Percentiles rank a stretch among this genome's conserved stretches.
These are phyloP conservation scores for Starmerella powellii DNA, from an alignment of 805 yeast genomes.

Conservation along the genomic window DNA sequence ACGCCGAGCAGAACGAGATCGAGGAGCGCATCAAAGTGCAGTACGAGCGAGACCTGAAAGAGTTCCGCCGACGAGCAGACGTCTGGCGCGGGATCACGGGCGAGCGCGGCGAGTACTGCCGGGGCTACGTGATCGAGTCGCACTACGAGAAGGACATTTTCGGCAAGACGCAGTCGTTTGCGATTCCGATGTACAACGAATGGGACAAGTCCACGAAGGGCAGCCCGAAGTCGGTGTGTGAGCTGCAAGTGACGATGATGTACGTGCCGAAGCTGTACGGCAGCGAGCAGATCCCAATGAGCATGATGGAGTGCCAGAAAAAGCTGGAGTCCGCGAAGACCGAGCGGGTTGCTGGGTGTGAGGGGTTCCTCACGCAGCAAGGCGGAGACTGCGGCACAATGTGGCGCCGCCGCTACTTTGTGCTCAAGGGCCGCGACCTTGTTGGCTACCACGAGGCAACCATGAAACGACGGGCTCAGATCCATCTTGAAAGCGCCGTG, in stretches of 20 bases:
- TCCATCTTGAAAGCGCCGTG: constrained; percentile 58
- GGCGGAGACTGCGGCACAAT: constrained; percentile 76
- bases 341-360: constrained; percentile 29
- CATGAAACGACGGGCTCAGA: constrained; percentile 58
- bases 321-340: constrained; percentile 26
- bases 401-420: constrained; percentile 69
- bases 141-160: constrained; percentile 45
- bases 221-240: constrained; percentile 52
- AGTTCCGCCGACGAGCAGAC: constrained; percentile 27
- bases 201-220: constrained; percentile 48
- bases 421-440: constrained; percentile 53
- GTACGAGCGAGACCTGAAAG: constrained; percentile 17
- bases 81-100: constrained; percentile 55
- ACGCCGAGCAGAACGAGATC: too few species aligned
- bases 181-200: constrained; percentile 61
- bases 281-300: constrained; percentile 44
- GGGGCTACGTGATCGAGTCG: constrained; percentile 54
- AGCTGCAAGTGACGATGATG: constrained; percentile 53
- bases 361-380: constrained; percentile 76
- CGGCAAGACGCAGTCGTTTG: constrained; percentile 41
- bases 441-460: constrained; percentile 66
- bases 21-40: constrained; percentile 5
- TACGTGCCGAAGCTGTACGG: constrained; percentile 46
- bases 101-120: constrained; percentile 78
- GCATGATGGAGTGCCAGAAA: constrained; percentile 35